A percentile compares a stretch with the other conserved stretches of the same genome.
These are phyloP conservation scores for Phytophthora podocarpi DNA, from an alignment of 352 stramenopile species.

Conservation along the genomic window DNA sequence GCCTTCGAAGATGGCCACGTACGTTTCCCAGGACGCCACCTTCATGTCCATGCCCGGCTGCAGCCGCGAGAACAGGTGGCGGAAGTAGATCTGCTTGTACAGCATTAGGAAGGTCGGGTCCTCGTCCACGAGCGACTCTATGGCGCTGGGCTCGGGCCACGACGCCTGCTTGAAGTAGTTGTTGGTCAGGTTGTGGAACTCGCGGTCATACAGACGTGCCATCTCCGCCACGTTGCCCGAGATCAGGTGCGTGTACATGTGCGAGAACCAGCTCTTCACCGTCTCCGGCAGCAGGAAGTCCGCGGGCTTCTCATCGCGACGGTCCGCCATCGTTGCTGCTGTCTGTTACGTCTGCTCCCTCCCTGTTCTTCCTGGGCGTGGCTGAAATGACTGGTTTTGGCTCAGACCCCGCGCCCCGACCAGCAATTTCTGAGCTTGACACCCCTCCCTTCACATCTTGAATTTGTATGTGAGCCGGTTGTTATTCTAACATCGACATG, in stretches of 20 bases:
- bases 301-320: slow-evolving; percentile 84
- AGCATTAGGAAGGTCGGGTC: slow-evolving; percentile 94
- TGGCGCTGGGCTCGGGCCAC: slow-evolving; percentile 92
- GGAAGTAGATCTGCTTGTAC: slow-evolving; percentile 97
- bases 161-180: slow-evolving; percentile 95
- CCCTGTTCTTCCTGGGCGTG: slow-evolving; percentile 10
- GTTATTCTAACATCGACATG: too few relatives aligned
- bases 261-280: slow-evolving; percentile 90
- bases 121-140: slow-evolving; percentile 83
- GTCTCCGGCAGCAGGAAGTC: slow-evolving; percentile 89
- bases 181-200: slow-evolving; percentile 88
- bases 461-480: slow-evolving; percentile 32
- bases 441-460: slow-evolving; percentile 7
- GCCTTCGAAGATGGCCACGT: slow-evolving; percentile 94
- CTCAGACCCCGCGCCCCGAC: slow-evolving; percentile 16
- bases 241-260: slow-evolving; percentile 88
- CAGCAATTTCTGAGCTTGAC: slow-evolving; percentile 38
- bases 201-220: slow-evolving; percentile 86
- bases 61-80: slow-evolving; percentile 94
- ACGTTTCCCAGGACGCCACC: slow-evolving; percentile 93
- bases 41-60: slow-evolving; percentile 91
- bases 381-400: slow-evolving; percentile 63
- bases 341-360: too few relatives aligned
- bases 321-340: slow-evolving; percentile 52
- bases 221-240: slow-evolving; percentile 84